phyloP scores from a whole-genome alignment of 306 rosid species.

The Luffa aegyptiaca region DNA sequence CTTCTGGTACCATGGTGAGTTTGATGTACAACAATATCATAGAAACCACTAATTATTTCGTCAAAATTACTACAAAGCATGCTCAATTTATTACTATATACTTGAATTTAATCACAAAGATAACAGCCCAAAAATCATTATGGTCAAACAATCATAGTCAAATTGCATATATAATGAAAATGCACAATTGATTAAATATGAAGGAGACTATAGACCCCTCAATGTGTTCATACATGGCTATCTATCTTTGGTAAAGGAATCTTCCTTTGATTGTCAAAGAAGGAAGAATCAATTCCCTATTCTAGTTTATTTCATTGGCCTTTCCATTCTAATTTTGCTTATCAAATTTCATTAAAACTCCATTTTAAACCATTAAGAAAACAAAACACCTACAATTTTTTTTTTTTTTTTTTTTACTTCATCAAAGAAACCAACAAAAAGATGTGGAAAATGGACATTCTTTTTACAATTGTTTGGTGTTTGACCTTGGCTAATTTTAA shows the following conservation, averaged over 20 bases:
- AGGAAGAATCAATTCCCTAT: conserved; percentile 84
- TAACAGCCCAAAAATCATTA: background rate
- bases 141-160: background rate
- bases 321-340: background rate
- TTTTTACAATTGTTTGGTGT: background rate
- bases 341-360: background rate
- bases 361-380: background rate
- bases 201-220: background rate
- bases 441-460: background rate
- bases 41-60: no score
- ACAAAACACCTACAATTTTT: background rate
- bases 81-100: background rate
- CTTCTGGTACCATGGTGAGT: no score
- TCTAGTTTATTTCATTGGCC: conserved; percentile 14
- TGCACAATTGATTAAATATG: background rate
- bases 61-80: no score
- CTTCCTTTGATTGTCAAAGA: conserved; percentile 73
- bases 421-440: background rate
- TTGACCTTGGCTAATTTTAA: background rate
- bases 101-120: background rate
- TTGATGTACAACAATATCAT: no score
- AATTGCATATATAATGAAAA: background rate
- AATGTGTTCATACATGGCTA: background rate
- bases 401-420: background rate
- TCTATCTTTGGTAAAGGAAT: conserved; percentile 43